These are phyloP conservation scores for Rosa rugosa DNA, from an alignment of 306 rosid genomes.

Conservation along the genomic window DNA sequence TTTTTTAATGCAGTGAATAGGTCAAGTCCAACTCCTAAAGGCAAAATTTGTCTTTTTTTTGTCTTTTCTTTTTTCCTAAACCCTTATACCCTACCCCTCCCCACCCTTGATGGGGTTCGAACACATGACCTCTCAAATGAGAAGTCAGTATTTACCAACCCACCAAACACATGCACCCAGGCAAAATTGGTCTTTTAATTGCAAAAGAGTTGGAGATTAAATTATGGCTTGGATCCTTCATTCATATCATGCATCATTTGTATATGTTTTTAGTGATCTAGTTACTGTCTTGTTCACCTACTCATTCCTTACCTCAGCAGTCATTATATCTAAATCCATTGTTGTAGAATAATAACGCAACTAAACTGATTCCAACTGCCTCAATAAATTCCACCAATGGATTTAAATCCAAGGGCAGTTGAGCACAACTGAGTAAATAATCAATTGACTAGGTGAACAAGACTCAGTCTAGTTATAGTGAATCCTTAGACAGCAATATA, in stretches of 20 bases:
- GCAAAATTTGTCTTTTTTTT: background rate
- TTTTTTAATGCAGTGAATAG: background rate
- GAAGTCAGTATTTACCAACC: too few relatives aligned
- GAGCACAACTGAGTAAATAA: background rate
- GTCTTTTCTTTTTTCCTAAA: too few relatives aligned
- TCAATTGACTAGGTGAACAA: background rate
- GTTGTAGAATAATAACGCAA: background rate
- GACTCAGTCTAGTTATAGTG: background rate
- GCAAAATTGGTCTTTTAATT: background rate
- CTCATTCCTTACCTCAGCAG: background rate
- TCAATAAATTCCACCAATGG: background rate
- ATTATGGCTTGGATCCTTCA: background rate
- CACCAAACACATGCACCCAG: background rate
- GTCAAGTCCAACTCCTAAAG: constrained; percentile 1
- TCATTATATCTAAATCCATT: background rate
- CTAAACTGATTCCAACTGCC: background rate
- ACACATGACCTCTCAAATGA: too few relatives aligned
- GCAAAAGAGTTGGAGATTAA: background rate
- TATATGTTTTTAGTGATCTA: background rate
- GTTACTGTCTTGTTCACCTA: background rate
- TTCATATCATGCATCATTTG: background rate
- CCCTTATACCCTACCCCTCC: too few relatives aligned
- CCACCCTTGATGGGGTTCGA: too few relatives aligned
- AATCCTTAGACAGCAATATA: background rate
- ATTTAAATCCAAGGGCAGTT: background rate